Percentiles rank a stretch among this genome's conserved stretches.
Evolutionary conservation across 2,329 filamentous ascomycete genomes (phyloP).

Genomic region (Gyromitra esculenta): DNA sequence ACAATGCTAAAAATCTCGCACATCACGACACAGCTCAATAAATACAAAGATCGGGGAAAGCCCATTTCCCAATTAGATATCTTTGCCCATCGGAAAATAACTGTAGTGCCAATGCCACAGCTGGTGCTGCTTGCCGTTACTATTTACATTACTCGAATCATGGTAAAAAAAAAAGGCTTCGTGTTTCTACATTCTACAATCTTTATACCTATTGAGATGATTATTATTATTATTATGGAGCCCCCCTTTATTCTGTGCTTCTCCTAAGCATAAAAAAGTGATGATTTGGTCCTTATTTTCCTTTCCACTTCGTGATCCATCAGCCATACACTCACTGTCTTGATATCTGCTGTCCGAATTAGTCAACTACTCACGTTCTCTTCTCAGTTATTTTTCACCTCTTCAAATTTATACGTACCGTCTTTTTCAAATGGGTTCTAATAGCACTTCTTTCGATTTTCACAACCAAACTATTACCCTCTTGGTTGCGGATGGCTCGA

Average conservation of each 20-base stretch:
- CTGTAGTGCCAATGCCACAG: constrained; percentile 26
- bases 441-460: constrained; percentile 44
- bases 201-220: not conserved
- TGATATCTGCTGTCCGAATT: constrained; percentile 1
- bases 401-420: not conserved
- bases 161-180: not conserved
- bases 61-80: not conserved
- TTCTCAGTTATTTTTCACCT: not conserved
- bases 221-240: not conserved
- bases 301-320: not conserved
- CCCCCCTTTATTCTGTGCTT: constrained; percentile 2
- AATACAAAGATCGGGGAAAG: constrained; percentile 8
- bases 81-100: not conserved
- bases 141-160: constrained; percentile 14
- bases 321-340: not conserved
- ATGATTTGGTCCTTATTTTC: not conserved
- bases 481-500: constrained; percentile 53
- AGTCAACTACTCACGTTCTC: not conserved
- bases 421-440: constrained; percentile 31
- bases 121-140: constrained; percentile 24
- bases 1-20: constrained; percentile 35
- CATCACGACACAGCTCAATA: constrained; percentile 26
- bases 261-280: constrained; percentile 19
- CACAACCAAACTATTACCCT: constrained; percentile 48
- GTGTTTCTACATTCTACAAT: constrained; percentile 2